Evolutionary conservation across 2,329 filamentous ascomycete genomes (phyloP), one percentile per base, ranked within the genome.

Genomic region (Chaetomiaceae sp.): DNA sequence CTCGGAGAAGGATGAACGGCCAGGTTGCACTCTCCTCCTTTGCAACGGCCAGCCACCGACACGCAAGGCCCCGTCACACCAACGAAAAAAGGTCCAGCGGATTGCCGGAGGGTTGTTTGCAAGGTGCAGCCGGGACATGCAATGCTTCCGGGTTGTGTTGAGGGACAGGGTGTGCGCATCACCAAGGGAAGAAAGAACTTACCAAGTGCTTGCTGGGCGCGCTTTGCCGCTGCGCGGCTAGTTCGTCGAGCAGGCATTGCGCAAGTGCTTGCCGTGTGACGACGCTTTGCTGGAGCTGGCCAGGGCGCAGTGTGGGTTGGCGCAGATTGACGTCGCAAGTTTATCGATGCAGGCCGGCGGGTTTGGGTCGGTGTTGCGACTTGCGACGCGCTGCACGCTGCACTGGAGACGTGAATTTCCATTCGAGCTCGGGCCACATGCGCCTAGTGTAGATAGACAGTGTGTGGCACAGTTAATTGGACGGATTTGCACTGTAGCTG

Each of bases 191-290:
- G n/a, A 31, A 6, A 31, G 9, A 7, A 63, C 68, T 57, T 65
- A 74, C 72, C 72, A 38, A 75, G 66, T 27, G 71, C 73, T 29
- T 71, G 69, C 38, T 72, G 71, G 23, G 73, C 73, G 52, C 72
- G 70, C 61, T 72, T 70, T 39, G 73, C 73, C 42, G 73, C 73
- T 25, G 73, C 73, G 54, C 73, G 71, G 55, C 72, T 70, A 20
- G 73, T 73, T 46, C 73, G 68, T 38, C 58, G 57, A 34, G 54
- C 49, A 20, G 54, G 48, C 58, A 59, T 61, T 11, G 38, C 54
- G 11, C 37, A 46, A 33, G 14, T 14, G 9, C 27, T 43, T 29
- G 40, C 4, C 23, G 51, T 46, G 27, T 47, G 31, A 55, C 40
- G 20, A 17, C 9, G 9, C 22, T 52, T 45, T 36, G 36, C 12